Percentiles rank a stretch among this genome's conserved stretches.
Conservation (phyloP, 345 rosid species). For the Eucalyptus camaldulensis region DNA sequence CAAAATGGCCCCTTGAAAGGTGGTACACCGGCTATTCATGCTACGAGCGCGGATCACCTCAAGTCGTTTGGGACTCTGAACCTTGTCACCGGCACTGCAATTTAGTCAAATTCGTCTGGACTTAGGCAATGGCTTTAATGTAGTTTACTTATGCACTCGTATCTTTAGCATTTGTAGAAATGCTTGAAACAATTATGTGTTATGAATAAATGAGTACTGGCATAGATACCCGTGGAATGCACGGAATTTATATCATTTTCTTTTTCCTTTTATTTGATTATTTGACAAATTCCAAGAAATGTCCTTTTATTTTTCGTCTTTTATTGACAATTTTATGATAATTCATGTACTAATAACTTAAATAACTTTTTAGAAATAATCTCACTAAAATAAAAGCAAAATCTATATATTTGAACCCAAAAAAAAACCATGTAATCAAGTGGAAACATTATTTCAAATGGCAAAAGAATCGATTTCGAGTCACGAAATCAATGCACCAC, state of each 20-base stretch:
- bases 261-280: no score
- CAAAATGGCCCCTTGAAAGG: slow-evolving; percentile 12
- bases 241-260: not conserved
- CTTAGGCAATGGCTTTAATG: not conserved
- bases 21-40: not conserved
- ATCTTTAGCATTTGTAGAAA: not conserved
- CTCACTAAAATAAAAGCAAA: not conserved
- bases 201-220: not conserved
- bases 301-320: not conserved
- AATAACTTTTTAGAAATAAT: no score
- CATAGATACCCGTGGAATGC: no score
- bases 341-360: not conserved
- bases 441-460: no score
- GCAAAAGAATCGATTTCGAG: no score
- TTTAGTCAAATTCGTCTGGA: not conserved
- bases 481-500: no score
- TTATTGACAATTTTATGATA: not conserved
- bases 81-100: not conserved
- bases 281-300: not conserved
- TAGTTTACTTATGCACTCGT: not conserved
- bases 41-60: not conserved
- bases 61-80: not conserved
- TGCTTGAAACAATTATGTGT: not conserved
- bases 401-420: no score
- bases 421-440: no score